phyloP scores from a whole-genome alignment of 192 early-diverging fungal genomes.

The Phycomyces blakesleeanus region DNA sequence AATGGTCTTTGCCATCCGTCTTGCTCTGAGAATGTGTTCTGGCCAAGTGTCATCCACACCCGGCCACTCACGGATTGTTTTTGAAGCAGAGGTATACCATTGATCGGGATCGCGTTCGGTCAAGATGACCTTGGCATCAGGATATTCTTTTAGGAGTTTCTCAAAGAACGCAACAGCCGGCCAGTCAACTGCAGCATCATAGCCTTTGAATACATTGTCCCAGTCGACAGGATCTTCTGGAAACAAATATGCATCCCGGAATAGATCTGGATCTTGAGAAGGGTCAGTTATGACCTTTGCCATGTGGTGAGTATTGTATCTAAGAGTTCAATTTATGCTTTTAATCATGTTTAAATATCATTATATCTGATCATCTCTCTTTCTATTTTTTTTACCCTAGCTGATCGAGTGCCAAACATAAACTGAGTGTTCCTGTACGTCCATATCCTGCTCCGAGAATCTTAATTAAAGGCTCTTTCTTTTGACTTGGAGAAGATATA shows the following conservation, averaged over 20 bases:
- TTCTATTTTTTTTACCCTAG: no score
- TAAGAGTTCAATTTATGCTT: no score
- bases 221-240: neutral
- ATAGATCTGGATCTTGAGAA: neutral
- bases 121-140: slow-evolving; percentile 29
- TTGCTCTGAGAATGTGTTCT: neutral
- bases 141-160: slow-evolving; percentile 22
- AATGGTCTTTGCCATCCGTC: neutral
- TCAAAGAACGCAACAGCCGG: slow-evolving; percentile 18
- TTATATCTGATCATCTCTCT: no score
- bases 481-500: no score
- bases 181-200: slow-evolving; percentile 14
- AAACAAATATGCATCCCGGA: neutral
- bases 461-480: no score
- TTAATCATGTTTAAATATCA: no score
- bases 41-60: neutral
- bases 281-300: neutral
- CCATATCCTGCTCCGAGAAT: no score
- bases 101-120: slow-evolving; percentile 18
- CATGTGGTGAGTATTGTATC: slow-evolving; percentile 18
- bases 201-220: slow-evolving; percentile 6
- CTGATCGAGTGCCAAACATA: no score
- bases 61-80: neutral
- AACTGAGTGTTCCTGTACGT: no score
- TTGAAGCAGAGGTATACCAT: slow-evolving; percentile 18